phyloP scores from a whole-genome alignment of 768 basidiomycete species.

The Panaeolus cyanescens region DNA sequence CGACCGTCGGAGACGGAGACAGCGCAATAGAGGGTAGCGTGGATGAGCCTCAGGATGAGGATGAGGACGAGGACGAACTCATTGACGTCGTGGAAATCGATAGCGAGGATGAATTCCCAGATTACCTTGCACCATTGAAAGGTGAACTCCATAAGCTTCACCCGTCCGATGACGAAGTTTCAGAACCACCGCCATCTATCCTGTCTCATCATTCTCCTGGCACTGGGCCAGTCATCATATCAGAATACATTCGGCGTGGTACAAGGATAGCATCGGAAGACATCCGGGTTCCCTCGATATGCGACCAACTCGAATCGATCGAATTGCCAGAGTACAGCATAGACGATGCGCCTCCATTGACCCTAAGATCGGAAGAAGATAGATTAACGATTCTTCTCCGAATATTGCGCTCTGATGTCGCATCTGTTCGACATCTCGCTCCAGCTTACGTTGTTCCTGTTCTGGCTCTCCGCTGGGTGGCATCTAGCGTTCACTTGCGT shows the following conservation, averaged over 20 bases:
- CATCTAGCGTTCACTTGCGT: constrained; percentile 49
- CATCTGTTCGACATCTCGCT: constrained; percentile 46
- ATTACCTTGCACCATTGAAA: constrained; percentile 69
- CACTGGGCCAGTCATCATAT: constrained; percentile 28
- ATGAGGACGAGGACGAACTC: constrained; percentile 56
- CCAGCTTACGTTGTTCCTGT: constrained; percentile 48
- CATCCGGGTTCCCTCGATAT: constrained; percentile 51
- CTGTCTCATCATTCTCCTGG: constrained; percentile 32
- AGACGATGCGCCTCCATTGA: constrained; percentile 41
- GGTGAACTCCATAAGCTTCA: constrained; percentile 66
- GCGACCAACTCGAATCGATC: constrained; percentile 46
- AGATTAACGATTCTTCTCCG: constrained; percentile 59
- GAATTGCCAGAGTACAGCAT: constrained; percentile 33
- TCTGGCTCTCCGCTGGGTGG: constrained; percentile 66
- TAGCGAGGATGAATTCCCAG: constrained; percentile 51
- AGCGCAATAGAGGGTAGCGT: constrained; percentile 16
- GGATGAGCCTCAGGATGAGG: constrained; percentile 22
- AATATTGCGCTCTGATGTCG: constrained; percentile 55
- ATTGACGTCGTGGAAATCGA: constrained; percentile 70
- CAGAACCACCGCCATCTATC: constrained; percentile 33
- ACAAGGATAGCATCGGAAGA: constrained; percentile 61
- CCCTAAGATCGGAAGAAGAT: constrained; percentile 48
- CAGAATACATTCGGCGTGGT: constrained; percentile 72
- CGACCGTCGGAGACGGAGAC: not conserved
- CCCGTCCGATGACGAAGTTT: constrained; percentile 34